These are phyloP conservation scores for Malassezia furfur DNA, from an alignment of 1,284 basidiomycete genomes.

Conservation along the genomic window DNA sequence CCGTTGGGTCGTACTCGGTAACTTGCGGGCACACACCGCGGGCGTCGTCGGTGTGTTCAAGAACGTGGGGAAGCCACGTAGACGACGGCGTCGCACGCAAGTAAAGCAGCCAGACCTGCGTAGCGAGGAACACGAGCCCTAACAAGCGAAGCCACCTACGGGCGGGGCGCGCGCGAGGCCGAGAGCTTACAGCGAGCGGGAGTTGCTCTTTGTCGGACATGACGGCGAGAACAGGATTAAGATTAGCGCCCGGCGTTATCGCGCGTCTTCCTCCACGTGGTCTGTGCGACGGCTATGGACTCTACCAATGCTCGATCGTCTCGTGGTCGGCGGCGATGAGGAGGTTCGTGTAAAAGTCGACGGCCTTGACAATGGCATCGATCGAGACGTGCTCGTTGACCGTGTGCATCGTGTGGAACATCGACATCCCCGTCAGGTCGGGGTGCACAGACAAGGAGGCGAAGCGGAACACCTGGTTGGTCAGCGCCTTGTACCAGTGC, in stretches of 20 bases:
- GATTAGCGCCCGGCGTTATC: too few relatives aligned
- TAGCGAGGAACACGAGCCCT: background rate
- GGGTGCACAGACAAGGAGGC: conserved; percentile 32
- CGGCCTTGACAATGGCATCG: conserved; percentile 50
- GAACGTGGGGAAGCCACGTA: background rate
- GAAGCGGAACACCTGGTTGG: conserved; percentile 56
- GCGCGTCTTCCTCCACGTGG: background rate
- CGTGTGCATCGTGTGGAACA: conserved; percentile 57
- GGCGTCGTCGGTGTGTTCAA: background rate
- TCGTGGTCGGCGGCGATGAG: conserved; percentile 50
- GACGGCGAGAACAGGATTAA: too few relatives aligned
- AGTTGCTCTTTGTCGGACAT: too few relatives aligned
- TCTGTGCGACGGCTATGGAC: background rate
- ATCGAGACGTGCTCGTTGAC: conserved; percentile 55
- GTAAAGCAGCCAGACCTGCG: background rate
- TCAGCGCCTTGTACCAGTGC: conserved; percentile 53
- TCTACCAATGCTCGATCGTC: conserved; percentile 6
- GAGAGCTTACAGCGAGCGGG: too few relatives aligned
- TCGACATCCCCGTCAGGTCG: conserved; percentile 47
- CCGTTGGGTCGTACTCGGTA: conserved; percentile 1
- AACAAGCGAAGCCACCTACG: too few relatives aligned
- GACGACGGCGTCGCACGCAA: background rate
- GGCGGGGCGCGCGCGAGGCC: too few relatives aligned
- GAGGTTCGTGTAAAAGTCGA: conserved; percentile 52
- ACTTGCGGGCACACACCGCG: conserved; percentile 13